Evolutionary conservation across 345 rosid species (phyloP), one percentile per base, ranked within the genome.

Genomic region (Lumnitzera racemosa): DNA sequence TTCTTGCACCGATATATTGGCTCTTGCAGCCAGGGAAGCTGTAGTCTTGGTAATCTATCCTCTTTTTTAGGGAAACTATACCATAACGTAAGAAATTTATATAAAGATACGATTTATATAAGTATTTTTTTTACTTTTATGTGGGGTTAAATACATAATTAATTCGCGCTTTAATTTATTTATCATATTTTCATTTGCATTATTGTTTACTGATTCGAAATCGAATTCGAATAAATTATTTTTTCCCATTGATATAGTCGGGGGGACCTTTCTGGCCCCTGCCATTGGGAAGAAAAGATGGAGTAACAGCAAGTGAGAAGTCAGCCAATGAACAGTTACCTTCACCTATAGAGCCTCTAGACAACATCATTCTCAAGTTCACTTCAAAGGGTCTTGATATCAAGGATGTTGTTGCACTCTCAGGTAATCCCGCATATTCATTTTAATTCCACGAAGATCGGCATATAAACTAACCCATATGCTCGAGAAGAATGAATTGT

Each of bases 401-500:
- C n/a, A 89, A 83, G 68, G 98, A 91, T 76, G 88, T 87, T 51
- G 98, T 78, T 10, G 95, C 76, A 71, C 96, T 91, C 68, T 87
- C 98, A 81, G 98, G 97, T 87, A 72, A 36, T 36, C 43, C 43
- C 0, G 20, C 20, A 20, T 20, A 20, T 20, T 20, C 20, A 20
- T 20, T 20, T 20, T 20, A 20, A 20, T 20, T 20, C 20, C 20
- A 20, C 20, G 20, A 0, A 1, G 20, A 20, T 20, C 20, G 20
- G 20, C 20, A 20, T 20, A 20, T 20, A 20, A 20, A 20, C 20
- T 20, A 20, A 20, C 20, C 20, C 20, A 20, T 20, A 20, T 20
- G 20, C 20, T 20, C 20, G 20, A 20, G 20, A 20, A 20, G 20
- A 20, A 20, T 20, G 20, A 20, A 20, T 20, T 20, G 20, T 20